Conservation (phyloP, 371 early-diverging fungal genomes). For the Mortierella sp. region DNA sequence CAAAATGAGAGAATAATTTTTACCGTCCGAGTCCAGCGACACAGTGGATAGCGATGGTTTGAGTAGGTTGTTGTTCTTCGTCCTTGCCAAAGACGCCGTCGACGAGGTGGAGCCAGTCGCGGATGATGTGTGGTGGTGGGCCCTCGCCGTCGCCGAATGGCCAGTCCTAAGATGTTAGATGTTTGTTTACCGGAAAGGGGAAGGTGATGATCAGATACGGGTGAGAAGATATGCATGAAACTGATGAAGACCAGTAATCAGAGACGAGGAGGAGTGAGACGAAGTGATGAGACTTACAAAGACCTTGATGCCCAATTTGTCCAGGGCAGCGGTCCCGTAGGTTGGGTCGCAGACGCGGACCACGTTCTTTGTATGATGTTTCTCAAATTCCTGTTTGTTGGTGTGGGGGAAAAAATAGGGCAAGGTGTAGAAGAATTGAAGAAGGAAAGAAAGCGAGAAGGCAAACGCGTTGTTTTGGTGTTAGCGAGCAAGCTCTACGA, state of each 20-base stretch:
- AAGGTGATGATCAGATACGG: neutral
- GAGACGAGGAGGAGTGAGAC: neutral
- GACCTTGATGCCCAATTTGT: constrained; percentile 77
- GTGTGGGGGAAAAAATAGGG: no score
- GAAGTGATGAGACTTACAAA: constrained; percentile 59
- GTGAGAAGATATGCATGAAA: neutral
- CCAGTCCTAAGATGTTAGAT: constrained; percentile 58
- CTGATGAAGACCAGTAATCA: neutral
- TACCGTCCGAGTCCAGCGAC: constrained; percentile 84
- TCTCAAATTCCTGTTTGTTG: constrained; percentile 66
- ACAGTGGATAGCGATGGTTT: constrained; percentile 87
- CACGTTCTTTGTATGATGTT: constrained; percentile 79
- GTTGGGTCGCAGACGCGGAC: constrained; percentile 94
- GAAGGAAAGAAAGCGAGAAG: neutral
- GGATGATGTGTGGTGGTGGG: constrained; percentile 75
- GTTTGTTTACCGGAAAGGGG: neutral
- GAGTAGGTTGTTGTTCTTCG: constrained; percentile 18
- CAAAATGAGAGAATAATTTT: no score
- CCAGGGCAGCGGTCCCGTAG: constrained; percentile 72
- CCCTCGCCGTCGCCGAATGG: constrained; percentile 85
- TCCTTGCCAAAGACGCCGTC: constrained; percentile 61
- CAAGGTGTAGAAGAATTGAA: no score
- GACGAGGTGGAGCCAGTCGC: constrained; percentile 81
- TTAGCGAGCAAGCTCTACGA: neutral
- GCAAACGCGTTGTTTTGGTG: neutral